Evolutionary conservation across 176 grass and related monocot genomes (phyloP).

Genomic region (Canna indica): DNA sequence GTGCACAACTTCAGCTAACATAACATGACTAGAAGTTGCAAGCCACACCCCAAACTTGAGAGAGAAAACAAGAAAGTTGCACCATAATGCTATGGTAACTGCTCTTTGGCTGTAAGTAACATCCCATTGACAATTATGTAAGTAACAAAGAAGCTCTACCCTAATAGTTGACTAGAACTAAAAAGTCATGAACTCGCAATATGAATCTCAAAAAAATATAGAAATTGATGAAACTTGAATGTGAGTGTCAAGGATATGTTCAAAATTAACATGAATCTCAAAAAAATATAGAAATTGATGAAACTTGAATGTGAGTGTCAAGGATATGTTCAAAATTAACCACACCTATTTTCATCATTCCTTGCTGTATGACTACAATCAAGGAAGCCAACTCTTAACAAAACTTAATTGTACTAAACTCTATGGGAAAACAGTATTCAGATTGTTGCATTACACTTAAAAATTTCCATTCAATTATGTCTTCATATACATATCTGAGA

Average conservation of each 20-base stretch:
- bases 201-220: background rate
- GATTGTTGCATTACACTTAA: background rate
- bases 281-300: background rate
- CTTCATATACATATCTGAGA: background rate
- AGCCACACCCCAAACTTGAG: conserved; percentile 94
- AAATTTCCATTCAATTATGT: background rate
- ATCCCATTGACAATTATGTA: conserved; percentile 22
- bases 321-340: background rate
- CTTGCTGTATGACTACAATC: background rate
- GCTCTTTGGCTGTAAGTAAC: conserved; percentile 64
- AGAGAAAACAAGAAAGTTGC: conserved; percentile 98
- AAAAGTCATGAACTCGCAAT: background rate
- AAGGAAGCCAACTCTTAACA: background rate
- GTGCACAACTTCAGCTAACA: conserved; percentile 90
- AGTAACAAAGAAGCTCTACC: background rate
- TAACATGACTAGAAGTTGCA: conserved; percentile 98
- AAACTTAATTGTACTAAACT: background rate
- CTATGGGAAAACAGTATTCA: background rate
- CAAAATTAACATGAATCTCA: background rate
- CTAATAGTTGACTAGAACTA: background rate
- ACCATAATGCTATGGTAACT: conserved; percentile 83
- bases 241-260: too few relatives aligned
- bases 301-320: too few relatives aligned
- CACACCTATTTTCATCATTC: background rate
- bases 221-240: too few relatives aligned